Conservation (phyloP, 2,329 filamentous ascomycete species). For the Cordyceps fumosorosea region DNA sequence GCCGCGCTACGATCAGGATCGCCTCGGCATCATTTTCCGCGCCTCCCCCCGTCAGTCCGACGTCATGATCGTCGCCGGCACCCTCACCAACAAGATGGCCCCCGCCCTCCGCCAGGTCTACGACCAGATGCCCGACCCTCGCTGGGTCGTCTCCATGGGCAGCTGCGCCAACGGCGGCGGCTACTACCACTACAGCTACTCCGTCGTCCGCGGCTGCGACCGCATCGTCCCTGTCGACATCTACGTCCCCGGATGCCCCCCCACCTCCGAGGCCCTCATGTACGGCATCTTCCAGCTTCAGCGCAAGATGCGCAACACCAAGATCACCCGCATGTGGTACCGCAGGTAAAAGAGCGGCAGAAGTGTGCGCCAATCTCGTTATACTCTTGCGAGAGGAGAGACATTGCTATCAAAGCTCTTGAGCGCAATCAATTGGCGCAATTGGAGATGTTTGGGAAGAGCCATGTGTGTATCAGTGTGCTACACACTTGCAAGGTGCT, state of each 20-base stretch:
- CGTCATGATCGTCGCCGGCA: slow-evolving; percentile 90
- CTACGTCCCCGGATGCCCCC: slow-evolving; percentile 70
- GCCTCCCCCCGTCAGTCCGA: slow-evolving; percentile 83
- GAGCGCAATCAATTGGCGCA: background rate
- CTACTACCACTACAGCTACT: slow-evolving; percentile 84
- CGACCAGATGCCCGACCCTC: slow-evolving; percentile 90
- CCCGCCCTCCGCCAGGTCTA: slow-evolving; percentile 85
- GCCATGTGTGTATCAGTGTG: background rate
- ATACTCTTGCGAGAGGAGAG: background rate
- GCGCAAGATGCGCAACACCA: slow-evolving; percentile 63
- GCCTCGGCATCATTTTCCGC: slow-evolving; percentile 84
- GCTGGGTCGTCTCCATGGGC: slow-evolving; percentile 81
- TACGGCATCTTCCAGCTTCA: slow-evolving; percentile 69
- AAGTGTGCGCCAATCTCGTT: background rate
- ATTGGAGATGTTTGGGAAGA: background rate
- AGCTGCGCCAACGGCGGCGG: slow-evolving; percentile 79
- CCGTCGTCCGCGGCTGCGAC: slow-evolving; percentile 68
- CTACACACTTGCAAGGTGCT: background rate
- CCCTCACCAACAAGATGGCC: slow-evolving; percentile 94
- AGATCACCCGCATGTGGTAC: slow-evolving; percentile 52
- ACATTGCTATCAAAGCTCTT: background rate
- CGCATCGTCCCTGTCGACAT: slow-evolving; percentile 73
- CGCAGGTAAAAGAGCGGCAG: slow-evolving; percentile 36
- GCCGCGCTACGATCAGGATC: slow-evolving; percentile 83
- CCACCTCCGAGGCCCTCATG: slow-evolving; percentile 55